Conservation (phyloP, 352 stramenopile genomes). For the Phytophthora lateralis region DNA sequence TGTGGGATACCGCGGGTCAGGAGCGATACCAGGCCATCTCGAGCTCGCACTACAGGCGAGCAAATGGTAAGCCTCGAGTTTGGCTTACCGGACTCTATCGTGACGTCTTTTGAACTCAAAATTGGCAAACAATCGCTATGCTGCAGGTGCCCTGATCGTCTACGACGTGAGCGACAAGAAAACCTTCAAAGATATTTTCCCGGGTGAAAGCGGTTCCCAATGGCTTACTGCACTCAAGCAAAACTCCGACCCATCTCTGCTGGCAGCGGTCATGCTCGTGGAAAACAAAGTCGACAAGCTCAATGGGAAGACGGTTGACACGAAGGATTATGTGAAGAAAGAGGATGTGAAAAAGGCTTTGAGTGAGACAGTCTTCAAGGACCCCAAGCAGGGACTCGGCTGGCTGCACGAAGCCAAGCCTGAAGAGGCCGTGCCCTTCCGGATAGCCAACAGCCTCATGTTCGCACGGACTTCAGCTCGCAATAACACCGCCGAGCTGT, state of each 20-base stretch:
- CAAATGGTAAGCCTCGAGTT: constrained; percentile 40
- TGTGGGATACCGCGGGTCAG: constrained; percentile 76
- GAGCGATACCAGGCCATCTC: constrained; percentile 79
- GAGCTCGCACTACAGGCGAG: constrained; percentile 70
- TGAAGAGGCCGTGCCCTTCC: constrained; percentile 54
- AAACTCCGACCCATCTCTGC: constrained; percentile 54
- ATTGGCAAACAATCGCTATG: neutral
- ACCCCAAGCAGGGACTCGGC: constrained; percentile 47
- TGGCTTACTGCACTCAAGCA: constrained; percentile 73
- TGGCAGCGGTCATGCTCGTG: constrained; percentile 70
- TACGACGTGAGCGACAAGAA: constrained; percentile 68
- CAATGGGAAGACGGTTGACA: constrained; percentile 36
- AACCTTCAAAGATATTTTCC: constrained; percentile 75
- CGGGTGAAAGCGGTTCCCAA: constrained; percentile 50
- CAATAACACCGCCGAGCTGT: constrained; percentile 63
- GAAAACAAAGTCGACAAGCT: constrained; percentile 79
- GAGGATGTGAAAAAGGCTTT: constrained; percentile 55
- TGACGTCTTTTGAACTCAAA: neutral
- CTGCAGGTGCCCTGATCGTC: constrained; percentile 62
- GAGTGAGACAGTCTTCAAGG: constrained; percentile 51
- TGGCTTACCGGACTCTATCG: neutral
- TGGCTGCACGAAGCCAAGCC: constrained; percentile 58
- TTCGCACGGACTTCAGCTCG: constrained; percentile 65
- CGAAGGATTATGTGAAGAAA: constrained; percentile 52
- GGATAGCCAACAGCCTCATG: constrained; percentile 72